Conservation (phyloP, 805 yeast species). For the Zygotorulaspora danielsina region DNA sequence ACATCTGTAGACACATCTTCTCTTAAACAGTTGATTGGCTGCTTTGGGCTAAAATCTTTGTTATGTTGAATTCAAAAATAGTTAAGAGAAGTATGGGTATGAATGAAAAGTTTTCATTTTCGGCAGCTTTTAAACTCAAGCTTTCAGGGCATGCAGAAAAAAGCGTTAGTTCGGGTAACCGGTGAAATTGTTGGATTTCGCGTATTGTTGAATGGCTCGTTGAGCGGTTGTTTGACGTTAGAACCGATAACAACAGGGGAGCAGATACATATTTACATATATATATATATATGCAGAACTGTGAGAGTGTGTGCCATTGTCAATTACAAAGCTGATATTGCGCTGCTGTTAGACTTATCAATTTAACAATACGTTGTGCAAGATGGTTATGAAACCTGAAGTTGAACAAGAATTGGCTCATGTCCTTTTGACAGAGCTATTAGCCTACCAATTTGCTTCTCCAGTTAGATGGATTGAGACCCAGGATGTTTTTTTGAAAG, state of each 20-base stretch:
- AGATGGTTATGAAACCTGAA: conserved; percentile 62
- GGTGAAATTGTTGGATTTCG: conserved; percentile 1
- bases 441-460: conserved; percentile 98
- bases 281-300: neutral
- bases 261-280: no score
- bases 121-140: no score
- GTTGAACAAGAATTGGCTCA: conserved; percentile 97
- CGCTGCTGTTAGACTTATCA: no score
- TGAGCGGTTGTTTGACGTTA: conserved; percentile 1
- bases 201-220: conserved; percentile 2
- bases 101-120: no score
- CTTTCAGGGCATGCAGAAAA: no score
- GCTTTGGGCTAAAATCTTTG: no score
- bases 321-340: neutral
- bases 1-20: neutral
- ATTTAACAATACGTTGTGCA: neutral
- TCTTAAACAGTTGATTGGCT: neutral
- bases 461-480: conserved; percentile 99
- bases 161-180: neutral
- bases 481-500: conserved; percentile 93
- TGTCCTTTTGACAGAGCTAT: conserved; percentile 84
- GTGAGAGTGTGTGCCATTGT: neutral
- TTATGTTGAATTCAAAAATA: no score
- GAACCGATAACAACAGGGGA: conserved; percentile 1
- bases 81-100: no score